Evolutionary conservation across 1,139 yeast species (phyloP).

Genomic region (Arxiozyma heterogenica): DNA sequence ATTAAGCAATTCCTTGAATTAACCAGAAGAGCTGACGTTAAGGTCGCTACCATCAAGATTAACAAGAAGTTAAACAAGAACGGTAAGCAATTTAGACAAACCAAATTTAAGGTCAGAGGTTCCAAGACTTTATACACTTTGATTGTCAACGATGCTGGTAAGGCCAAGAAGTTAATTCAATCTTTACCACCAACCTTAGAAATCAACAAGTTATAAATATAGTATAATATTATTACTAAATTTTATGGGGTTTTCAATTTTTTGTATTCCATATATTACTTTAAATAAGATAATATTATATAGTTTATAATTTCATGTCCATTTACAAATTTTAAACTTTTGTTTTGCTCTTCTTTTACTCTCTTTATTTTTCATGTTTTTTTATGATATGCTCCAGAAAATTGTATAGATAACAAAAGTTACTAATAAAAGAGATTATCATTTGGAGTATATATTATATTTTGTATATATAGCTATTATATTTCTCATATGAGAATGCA

Average conservation of each 20-base stretch:
- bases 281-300: conserved; percentile 1
- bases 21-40: conserved; percentile 96
- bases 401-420: no score
- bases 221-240: not conserved
- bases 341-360: not conserved
- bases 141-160: conserved; percentile 90
- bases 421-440: no score
- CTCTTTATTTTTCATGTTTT: not conserved
- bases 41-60: conserved; percentile 81
- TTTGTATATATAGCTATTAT: not conserved
- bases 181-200: conserved; percentile 93
- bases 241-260: not conserved
- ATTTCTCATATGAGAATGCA: not conserved
- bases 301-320: conserved; percentile 1
- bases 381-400: no score
- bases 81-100: conserved; percentile 83
- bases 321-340: not conserved
- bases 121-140: conserved; percentile 90
- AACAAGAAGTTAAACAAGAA: conserved; percentile 79
- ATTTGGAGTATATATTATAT: not conserved
- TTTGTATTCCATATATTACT: not conserved
- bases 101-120: conserved; percentile 99
- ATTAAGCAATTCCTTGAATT: conserved; percentile 97
- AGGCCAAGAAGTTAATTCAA: conserved; percentile 97
- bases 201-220: conserved; percentile 53